Base-by-base conservation (phyloP, 495 filamentous ascomycete genomes). In the Clavariopsis aquatica region DNA sequence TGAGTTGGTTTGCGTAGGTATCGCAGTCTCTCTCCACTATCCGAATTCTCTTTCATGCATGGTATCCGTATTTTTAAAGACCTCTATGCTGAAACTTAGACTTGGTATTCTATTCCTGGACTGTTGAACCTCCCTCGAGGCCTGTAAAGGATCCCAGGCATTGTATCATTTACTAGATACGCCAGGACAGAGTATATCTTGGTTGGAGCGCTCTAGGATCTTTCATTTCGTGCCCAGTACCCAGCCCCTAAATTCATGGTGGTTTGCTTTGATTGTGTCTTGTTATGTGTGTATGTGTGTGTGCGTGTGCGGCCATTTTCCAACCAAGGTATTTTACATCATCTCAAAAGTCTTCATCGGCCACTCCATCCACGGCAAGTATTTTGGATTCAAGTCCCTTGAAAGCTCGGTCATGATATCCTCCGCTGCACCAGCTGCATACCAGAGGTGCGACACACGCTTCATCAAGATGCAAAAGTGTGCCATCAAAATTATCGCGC, bases 341-440 rank as follows among this genome's bases (percentile, higher is more conserved):
- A 66, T 31, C 1, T 49, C 63, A 49, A 46, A 60, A 15, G 23
- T 28, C 36, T 54, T 31, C 19, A 66, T 26, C 28, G 63, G 63
- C 63, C 63, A 66, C 17, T 60, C 49, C 1, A 66, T 66, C 63
- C 55, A 66, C 9, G 63, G 63, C 8, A 66, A 29, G 29, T 54
- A 66, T 24, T 66, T 57, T 1, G 53, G 46, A 19, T 27, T 49
- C 31, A 66, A 24, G 36, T 23, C 29, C 26, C 47, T 55, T 26
- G 60, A 27, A 28, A 66, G 24, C 56, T 66, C 63, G 5, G 26
- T 4, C 23, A 60, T 23, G 41, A 60, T 28, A 27, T 66, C 13
- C 27, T 60, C 31, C 4, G 63, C 63, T 17, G 53, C 53, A 17
- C 63, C 63, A 9, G 60, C 63, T 3, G 60, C 28, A 38, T 66